Evolutionary conservation across 495 filamentous ascomycete species (phyloP), one percentile per base, ranked within the genome.

Genomic region (Neurospora sp.): DNA sequence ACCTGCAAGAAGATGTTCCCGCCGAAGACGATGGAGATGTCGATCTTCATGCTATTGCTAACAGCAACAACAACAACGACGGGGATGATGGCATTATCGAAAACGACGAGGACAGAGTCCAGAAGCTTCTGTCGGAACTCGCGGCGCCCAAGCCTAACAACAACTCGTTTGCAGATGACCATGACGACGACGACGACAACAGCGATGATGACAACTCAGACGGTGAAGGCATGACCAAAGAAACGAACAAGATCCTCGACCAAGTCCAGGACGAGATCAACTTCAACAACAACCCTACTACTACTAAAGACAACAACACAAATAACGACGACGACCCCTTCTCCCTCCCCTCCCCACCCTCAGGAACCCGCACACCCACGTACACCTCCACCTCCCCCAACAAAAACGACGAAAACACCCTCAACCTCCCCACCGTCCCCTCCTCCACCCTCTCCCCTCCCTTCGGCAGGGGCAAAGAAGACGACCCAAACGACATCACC

Each of bases 351-450:
- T 12, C 37, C 22, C 10, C 71, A 41, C n/a, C 35, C 5, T 68
- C 40, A 10, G 16, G 37, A 42, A 35, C 7, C 37, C 40, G 27
- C 38, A 71, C 53, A 35, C 20, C 46, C 3, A 68, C 35, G 5
- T 35, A 35, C 35, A 35, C 31, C 31, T 35, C 31, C 35, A 35
- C 35, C 20, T 53, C 46, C 20, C n/a, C 10, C 3, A 48, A 48
- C 8, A 10, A 37, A 37, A 37, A 37, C 35, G 35, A n/a, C 44
- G 10, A 8, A 3, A 10, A 10, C 44, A 10, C 44, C 1, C 77
- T 83, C 31, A 59, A 75, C 69, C 77, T 85, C 40, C 83, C 83
- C 41, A 42, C 77, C 27, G 82, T 84, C 1, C 83, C 84, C 14
- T 76, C 79, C 3, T 76, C 79, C 3, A 70, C 76, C 22, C 75